A percentile compares a stretch with the other conserved stretches of the same genome.
Evolutionary conservation across 192 early-diverging fungal genomes (phyloP).

Genomic region (Backusella circina): DNA sequence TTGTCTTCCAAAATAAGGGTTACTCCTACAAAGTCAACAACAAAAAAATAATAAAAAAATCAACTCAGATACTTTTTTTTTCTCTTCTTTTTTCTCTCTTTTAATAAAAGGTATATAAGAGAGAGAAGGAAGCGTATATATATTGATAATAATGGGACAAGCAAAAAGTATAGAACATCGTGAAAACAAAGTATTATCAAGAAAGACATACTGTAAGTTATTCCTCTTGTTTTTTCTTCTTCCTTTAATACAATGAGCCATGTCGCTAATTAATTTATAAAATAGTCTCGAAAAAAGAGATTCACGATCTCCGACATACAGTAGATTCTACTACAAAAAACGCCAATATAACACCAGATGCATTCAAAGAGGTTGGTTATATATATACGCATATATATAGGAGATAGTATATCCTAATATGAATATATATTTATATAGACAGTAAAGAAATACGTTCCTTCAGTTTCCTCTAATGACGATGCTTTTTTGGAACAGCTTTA

Average conservation of each 20-base stretch:
- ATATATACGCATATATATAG: background rate
- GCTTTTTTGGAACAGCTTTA: slow-evolving; percentile 72
- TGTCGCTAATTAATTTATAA: background rate
- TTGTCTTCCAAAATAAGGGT: too few species aligned
- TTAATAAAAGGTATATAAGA: too few species aligned
- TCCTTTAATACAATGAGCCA: background rate
- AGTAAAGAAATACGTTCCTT: slow-evolving; percentile 48
- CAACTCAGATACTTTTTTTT: background rate
- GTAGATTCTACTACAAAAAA: slow-evolving; percentile 33
- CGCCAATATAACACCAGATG: slow-evolving; percentile 57
- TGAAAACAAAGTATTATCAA: slow-evolving; percentile 30
- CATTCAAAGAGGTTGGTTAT: slow-evolving; percentile 57
- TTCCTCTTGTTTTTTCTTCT: background rate
- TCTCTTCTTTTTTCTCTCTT: background rate
- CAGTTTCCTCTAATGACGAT: slow-evolving; percentile 60
- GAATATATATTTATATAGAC: slow-evolving; percentile 30
- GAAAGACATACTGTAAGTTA: slow-evolving; percentile 43
- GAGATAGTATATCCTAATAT: background rate
- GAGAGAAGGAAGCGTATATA: too few species aligned
- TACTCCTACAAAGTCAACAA: background rate
- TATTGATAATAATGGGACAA: slow-evolving; percentile 37
- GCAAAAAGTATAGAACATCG: slow-evolving; percentile 47
- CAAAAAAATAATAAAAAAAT: background rate
- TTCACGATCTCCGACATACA: slow-evolving; percentile 37
- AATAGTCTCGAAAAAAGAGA: slow-evolving; percentile 46